Evolutionary conservation across 352 stramenopile species (phyloP).

Genomic region (Phytophthora vignae): DNA sequence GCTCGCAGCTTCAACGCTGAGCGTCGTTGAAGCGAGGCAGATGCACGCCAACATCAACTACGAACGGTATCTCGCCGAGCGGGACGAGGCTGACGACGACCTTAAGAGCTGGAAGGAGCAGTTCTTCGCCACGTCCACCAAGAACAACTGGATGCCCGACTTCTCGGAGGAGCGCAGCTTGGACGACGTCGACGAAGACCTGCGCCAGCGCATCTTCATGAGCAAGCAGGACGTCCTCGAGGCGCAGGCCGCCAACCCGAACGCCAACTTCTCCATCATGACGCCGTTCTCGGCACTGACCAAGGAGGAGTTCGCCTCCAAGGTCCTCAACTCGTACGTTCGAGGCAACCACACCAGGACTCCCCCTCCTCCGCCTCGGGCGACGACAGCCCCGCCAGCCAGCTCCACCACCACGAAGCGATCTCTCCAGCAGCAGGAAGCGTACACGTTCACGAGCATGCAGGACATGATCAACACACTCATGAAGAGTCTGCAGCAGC

Average conservation of each 20-base stretch:
- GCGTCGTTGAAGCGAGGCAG: slow-evolving; percentile 9
- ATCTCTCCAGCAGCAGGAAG: slow-evolving; percentile 24
- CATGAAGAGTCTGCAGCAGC: slow-evolving; percentile 27
- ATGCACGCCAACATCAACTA: slow-evolving; percentile 51
- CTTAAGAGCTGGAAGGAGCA: slow-evolving; percentile 27
- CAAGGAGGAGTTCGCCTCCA: slow-evolving; percentile 45
- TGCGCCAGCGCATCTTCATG: slow-evolving; percentile 44
- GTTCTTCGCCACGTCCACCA: slow-evolving; percentile 15
- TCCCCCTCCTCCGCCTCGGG: not conserved
- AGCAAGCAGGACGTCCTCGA: slow-evolving; percentile 40
- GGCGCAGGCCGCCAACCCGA: slow-evolving; percentile 34
- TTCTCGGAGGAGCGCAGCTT: slow-evolving; percentile 32
- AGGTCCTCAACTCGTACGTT: slow-evolving; percentile 41
- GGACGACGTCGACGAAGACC: slow-evolving; percentile 38
- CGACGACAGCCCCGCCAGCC: not conserved
- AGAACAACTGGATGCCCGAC: slow-evolving; percentile 39
- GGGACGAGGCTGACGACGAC: slow-evolving; percentile 25
- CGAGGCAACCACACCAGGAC: slow-evolving; percentile 16
- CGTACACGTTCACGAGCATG: slow-evolving; percentile 35
- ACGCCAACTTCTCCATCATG: slow-evolving; percentile 52
- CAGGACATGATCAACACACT: slow-evolving; percentile 35
- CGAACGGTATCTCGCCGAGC: slow-evolving; percentile 44
- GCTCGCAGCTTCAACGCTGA: slow-evolving; percentile 21
- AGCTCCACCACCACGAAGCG: slow-evolving; percentile 19
- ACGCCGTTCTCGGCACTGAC: slow-evolving; percentile 53